These are phyloP conservation scores for Aaosphaeria pasadenensis DNA, from an alignment of 2,329 filamentous ascomycete species.

Conservation along the genomic window DNA sequence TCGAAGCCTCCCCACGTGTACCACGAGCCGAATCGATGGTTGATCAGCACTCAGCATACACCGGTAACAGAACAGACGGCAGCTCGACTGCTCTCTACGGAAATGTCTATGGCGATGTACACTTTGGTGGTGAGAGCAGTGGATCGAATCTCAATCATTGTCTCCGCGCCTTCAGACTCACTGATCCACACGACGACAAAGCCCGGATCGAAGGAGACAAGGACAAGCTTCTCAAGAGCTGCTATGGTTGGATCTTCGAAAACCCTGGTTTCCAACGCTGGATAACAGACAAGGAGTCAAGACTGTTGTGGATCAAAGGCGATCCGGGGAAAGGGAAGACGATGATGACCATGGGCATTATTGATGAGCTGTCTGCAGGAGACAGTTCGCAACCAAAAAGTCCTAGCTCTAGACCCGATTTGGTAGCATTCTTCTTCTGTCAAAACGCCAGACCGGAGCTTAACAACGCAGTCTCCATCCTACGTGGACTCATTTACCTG, in stretches of 20 bases:
- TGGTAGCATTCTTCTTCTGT: conserved; percentile 42
- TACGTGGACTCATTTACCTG: conserved; percentile 45
- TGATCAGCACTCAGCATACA: too few species aligned
- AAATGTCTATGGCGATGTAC: neutral
- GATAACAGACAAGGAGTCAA: conserved; percentile 10
- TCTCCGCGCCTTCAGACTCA: conserved; percentile 5
- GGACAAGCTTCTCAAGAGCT: conserved; percentile 20
- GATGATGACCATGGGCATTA: conserved; percentile 12
- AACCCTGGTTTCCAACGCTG: conserved; percentile 24
- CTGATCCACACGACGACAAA: conserved; percentile 6
- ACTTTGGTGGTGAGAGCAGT: neutral
- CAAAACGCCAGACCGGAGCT: conserved; percentile 36
- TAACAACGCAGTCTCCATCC: conserved; percentile 40
- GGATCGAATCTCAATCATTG: neutral
- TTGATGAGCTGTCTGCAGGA: conserved; percentile 22
- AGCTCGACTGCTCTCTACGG: neutral
- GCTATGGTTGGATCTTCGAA: conserved; percentile 34
- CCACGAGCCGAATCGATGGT: too few species aligned
- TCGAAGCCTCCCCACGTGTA: too few species aligned
- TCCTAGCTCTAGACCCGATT: neutral
- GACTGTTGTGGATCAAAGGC: conserved; percentile 38
- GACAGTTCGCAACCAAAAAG: conserved; percentile 2
- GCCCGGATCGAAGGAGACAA: conserved; percentile 6
- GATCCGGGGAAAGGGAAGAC: conserved; percentile 34
- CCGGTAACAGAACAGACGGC: neutral